Base-by-base conservation (phyloP, 352 stramenopile genomes). In the Globisporangium nodosum region DNA sequence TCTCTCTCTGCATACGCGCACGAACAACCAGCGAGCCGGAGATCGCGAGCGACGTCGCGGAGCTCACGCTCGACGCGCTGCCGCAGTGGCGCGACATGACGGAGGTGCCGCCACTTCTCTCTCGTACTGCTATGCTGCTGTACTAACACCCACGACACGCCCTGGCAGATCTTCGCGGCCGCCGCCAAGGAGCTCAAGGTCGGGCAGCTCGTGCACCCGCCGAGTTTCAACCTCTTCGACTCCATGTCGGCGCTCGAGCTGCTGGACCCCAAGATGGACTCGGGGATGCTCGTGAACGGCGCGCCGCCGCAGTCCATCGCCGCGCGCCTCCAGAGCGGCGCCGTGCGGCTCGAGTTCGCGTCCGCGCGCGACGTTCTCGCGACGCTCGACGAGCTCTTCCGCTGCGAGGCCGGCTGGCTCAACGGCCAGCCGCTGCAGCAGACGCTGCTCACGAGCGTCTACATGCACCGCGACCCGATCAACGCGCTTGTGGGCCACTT, bases 241-340 rank as follows among this genome's bases (percentile, higher is more conserved):
- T 96, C 90, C 57, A 98, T 98, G 91, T 93, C 90, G 35, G 94
- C 94, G 51, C 70, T 97, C 18, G 92, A 98, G 76, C 69, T 98
- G 3, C 96, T 97, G 78, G 91, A 98, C 64, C 74, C 75, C 7
- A 97, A 96, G 61, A 98, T 98, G 92, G 94, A 98, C 74, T 92
- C 84, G 42, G 96, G 93, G 33, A 86, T 92, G 64, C 65, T 88
- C n/a, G 67, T 81, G 15, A 79, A 87, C 63, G 80, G 74, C 43
- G 59, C 61, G 3, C 73, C 74, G n/a, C 75, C 76, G 20, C 74
- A 76, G 43, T 74, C 82, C 0, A 85, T 92, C 61, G 55, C 68
- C 21, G 64, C 75, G 57, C 78, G 82, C 40, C 50, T 94, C 40
- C 58, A 65, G 54, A 65, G 64, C 30, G 66, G 54, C 11, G 56